phyloP scores from a whole-genome alignment of 768 basidiomycete genomes.

The Trametes villosa region DNA sequence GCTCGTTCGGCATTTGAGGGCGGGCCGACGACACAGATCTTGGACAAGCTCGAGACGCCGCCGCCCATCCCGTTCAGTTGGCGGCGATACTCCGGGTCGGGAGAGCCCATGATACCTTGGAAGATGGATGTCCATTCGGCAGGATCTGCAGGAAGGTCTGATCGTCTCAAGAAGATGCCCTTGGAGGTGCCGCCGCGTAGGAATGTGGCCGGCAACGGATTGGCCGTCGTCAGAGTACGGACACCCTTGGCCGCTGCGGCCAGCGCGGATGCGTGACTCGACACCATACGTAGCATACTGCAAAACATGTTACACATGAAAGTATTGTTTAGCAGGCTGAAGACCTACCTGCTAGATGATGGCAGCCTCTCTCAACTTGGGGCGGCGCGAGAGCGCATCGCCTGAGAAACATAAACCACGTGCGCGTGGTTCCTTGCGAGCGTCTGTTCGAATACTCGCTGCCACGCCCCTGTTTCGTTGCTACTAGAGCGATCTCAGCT shows the following conservation, averaged over 20 bases:
- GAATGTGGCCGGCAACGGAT: conserved; percentile 49
- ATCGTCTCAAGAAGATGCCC: conserved; percentile 66
- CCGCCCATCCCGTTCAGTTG: conserved; percentile 87
- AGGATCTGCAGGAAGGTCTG: conserved; percentile 53
- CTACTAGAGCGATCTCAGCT: too few species aligned
- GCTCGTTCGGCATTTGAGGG: conserved; percentile 48
- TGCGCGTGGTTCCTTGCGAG: too few species aligned
- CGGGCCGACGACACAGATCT: conserved; percentile 66
- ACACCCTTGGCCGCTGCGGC: neutral
- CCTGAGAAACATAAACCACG: too few species aligned
- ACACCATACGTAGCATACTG: neutral
- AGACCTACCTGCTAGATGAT: too few species aligned
- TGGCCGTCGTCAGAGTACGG: conserved; percentile 17
- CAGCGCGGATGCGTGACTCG: neutral
- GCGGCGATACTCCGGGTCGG: conserved; percentile 65
- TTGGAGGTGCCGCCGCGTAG: conserved; percentile 80
- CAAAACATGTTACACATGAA: neutral
- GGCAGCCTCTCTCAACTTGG: too few species aligned
- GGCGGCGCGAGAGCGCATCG: too few species aligned
- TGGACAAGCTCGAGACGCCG: conserved; percentile 74
- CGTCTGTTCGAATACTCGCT: too few species aligned
- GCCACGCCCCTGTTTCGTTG: too few species aligned
- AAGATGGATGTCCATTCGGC: conserved; percentile 64
- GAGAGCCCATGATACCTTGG: conserved; percentile 80
- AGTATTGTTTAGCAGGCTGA: too few species aligned